Percentiles rank a stretch among this genome's conserved stretches.
Conservation (phyloP, 176 grass and related monocot species). For the Rhynchospora breviuscula region DNA sequence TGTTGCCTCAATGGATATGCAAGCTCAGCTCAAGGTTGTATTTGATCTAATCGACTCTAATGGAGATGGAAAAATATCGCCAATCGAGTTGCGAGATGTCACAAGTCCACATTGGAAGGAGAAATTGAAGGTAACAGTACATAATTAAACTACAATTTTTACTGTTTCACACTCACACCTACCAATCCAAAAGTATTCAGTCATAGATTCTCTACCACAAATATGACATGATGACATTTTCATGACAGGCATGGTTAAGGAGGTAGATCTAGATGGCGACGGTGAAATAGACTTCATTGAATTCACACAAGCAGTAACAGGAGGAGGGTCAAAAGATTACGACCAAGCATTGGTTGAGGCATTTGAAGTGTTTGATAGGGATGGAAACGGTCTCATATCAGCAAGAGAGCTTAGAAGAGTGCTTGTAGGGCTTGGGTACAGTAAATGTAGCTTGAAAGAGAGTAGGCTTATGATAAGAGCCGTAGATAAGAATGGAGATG, state of each 20-base stretch:
- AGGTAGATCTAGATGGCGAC: conserved; percentile 20
- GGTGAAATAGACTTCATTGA: conserved; percentile 28
- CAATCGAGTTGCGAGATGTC: conserved; percentile 11
- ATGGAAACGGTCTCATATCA: conserved; percentile 28
- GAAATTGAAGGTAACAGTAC: conserved; percentile 17
- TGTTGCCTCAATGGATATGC: conserved; percentile 22
- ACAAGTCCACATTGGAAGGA: conserved; percentile 20
- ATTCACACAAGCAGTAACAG: conserved; percentile 24
- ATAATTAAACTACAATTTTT: neutral
- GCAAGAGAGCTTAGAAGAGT: conserved; percentile 32
- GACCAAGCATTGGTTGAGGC: conserved; percentile 22
- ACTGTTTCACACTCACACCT: neutral
- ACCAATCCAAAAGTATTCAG: neutral
- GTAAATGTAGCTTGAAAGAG: conserved; percentile 23
- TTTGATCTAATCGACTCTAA: conserved; percentile 28
- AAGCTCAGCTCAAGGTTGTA: conserved; percentile 27
- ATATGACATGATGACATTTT: neutral
- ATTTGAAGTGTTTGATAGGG: conserved; percentile 30
- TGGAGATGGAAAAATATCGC: conserved; percentile 28
- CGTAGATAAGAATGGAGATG: conserved; percentile 31
- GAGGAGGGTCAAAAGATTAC: neutral
- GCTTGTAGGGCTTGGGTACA: conserved; percentile 16
- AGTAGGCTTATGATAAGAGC: conserved; percentile 31
- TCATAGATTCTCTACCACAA: neutral
- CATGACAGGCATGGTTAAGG: conserved; percentile 20